phyloP scores from a whole-genome alignment of 805 yeast genomes.

The Helenozyma baotianmanensis region DNA sequence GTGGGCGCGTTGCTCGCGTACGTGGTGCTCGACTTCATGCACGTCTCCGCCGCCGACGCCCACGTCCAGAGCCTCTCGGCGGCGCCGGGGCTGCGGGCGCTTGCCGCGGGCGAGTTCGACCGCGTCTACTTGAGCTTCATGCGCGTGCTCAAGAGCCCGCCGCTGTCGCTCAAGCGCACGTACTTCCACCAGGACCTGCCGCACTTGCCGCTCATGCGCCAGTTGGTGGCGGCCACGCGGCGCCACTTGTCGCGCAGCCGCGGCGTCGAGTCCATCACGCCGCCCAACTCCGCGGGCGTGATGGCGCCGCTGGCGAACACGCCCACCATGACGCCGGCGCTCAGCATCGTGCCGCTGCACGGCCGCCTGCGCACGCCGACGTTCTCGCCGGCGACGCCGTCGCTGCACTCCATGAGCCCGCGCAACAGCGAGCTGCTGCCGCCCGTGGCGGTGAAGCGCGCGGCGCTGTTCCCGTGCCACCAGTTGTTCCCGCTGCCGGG shows the following conservation, averaged over 20 bases:
- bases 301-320: too few relatives aligned
- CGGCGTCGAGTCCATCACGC: too few relatives aligned
- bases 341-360: constrained; percentile 3
- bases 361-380: constrained; percentile 23
- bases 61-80: too few relatives aligned
- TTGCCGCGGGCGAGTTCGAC: too few relatives aligned
- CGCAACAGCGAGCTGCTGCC: constrained; percentile 5
- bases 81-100: too few relatives aligned
- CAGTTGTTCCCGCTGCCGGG: constrained; percentile 15
- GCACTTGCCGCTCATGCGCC: constrained; percentile 31
- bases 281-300: too few relatives aligned
- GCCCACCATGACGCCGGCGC: constrained; percentile 7
- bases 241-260: too few relatives aligned
- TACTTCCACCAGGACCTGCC: constrained; percentile 37
- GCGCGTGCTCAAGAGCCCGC: constrained; percentile 41
- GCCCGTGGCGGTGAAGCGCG: constrained; percentile 1
- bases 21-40: too few relatives aligned
- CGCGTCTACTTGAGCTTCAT: constrained; percentile 19
- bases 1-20: too few relatives aligned
- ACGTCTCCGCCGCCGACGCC: too few relatives aligned
- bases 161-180: constrained; percentile 42
- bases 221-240: not conserved
- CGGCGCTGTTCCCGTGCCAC: constrained; percentile 1
- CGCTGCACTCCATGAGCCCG: constrained; percentile 19
- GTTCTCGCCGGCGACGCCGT: constrained; percentile 19